Conservation (phyloP, 106 monocot genomes). For the Allium fistulosum region DNA sequence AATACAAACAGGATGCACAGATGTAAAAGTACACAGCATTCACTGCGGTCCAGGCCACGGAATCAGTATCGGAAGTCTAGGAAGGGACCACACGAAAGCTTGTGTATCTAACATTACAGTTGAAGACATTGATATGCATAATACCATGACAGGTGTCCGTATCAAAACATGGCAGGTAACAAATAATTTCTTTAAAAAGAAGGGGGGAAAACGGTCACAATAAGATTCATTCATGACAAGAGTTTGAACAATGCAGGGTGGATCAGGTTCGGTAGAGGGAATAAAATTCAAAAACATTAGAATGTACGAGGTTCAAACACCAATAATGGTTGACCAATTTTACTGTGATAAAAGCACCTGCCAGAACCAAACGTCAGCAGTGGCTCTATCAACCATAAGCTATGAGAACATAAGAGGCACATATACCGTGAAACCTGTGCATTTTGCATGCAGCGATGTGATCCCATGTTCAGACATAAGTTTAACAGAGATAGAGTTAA, state of each 20-base stretch:
- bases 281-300: conserved; percentile 74
- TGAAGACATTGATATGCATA: conserved; percentile 57
- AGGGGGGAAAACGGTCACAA: too few species aligned
- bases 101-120: conserved; percentile 91
- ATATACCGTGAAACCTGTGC: conserved; percentile 78
- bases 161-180: conserved; percentile 98
- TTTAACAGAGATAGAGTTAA: conserved; percentile 50
- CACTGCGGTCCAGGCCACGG: conserved; percentile 95
- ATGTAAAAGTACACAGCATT: conserved; percentile 63
- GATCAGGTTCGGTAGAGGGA: conserved; percentile 64
- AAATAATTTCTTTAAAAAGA: neutral
- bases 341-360: conserved; percentile 74
- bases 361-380: conserved; percentile 74
- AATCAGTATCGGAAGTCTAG: conserved; percentile 93
- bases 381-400: conserved; percentile 55
- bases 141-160: conserved; percentile 71
- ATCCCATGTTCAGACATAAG: conserved; percentile 69
- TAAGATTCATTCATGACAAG: too few species aligned
- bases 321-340: conserved; percentile 86
- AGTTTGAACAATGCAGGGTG: conserved; percentile 46
- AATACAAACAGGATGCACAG: conserved; percentile 85
- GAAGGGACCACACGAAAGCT: conserved; percentile 78
- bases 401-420: conserved; percentile 81
- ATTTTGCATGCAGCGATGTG: conserved; percentile 85
- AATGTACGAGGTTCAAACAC: conserved; percentile 76